Conservation (phyloP, 1,284 basidiomycete genomes). For the Coriolopsis trogii region DNA sequence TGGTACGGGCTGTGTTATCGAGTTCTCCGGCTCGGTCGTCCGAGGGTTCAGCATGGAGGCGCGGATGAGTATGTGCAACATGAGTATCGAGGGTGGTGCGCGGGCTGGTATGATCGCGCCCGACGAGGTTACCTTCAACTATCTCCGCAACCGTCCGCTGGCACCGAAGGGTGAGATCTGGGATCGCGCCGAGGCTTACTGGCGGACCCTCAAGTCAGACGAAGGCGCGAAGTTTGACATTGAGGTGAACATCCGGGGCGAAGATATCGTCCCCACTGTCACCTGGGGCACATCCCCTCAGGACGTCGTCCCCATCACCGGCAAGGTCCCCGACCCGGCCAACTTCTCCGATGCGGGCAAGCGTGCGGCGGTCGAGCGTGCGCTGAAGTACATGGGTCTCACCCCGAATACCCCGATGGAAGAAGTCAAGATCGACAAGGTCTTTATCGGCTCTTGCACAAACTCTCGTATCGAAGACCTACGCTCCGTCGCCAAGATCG, state of each 20-base stretch:
- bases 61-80: conserved; percentile 97
- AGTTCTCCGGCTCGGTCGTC: conserved; percentile 92
- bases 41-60: conserved; percentile 94
- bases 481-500: conserved; percentile 85
- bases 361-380: conserved; percentile 77
- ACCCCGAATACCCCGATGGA: conserved; percentile 83
- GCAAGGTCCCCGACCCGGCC: conserved; percentile 82
- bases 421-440: conserved; percentile 87
- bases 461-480: conserved; percentile 97
- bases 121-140: conserved; percentile 89
- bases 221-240: conserved; percentile 90
- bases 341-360: conserved; percentile 68
- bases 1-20: conserved; percentile 92
- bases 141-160: conserved; percentile 86
- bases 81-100: conserved; percentile 97
- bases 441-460: conserved; percentile 97
- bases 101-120: conserved; percentile 96
- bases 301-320: conserved; percentile 89
- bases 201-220: conserved; percentile 86
- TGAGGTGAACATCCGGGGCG: conserved; percentile 84
- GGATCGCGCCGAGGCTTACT: conserved; percentile 89
- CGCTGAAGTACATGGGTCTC: conserved; percentile 93
- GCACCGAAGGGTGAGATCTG: conserved; percentile 88
- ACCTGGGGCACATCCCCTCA: conserved; percentile 98
- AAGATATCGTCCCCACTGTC: conserved; percentile 92